Evolutionary conservation across 2,329 filamentous ascomycete genomes (phyloP).

Genomic region (Rhynchosporium secalis): DNA sequence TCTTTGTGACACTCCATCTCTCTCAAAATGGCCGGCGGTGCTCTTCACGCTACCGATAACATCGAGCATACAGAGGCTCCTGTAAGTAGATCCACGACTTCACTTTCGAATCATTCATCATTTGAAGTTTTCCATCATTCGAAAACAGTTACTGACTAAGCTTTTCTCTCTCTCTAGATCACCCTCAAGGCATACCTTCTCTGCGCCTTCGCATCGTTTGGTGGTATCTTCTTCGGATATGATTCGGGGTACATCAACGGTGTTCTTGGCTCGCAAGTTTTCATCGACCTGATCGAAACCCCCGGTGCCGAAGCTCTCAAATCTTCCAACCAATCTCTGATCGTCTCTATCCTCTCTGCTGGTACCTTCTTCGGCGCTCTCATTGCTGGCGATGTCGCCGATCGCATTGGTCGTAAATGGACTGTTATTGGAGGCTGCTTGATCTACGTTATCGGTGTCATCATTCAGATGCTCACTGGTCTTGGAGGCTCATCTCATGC

Average conservation of each 20-base stretch:
- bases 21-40: conserved; percentile 14
- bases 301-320: conserved; percentile 56
- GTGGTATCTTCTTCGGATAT: conserved; percentile 59
- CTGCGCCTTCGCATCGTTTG: conserved; percentile 68
- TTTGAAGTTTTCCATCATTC: neutral
- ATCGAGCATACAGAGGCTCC: conserved; percentile 64
- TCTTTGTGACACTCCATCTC: conserved; percentile 1
- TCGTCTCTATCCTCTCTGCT: conserved; percentile 58
- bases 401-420: conserved; percentile 70
- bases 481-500: conserved; percentile 57
- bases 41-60: conserved; percentile 43
- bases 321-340: conserved; percentile 57
- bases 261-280: conserved; percentile 53
- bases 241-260: conserved; percentile 75
- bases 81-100: conserved; percentile 30
- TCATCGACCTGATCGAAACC: conserved; percentile 25
- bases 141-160: neutral
- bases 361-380: conserved; percentile 82
- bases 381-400: conserved; percentile 74
- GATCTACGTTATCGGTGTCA: conserved; percentile 68
- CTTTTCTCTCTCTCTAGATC: conserved; percentile 36
- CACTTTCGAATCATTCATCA: neutral
- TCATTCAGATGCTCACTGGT: conserved; percentile 62
- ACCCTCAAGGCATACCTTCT: conserved; percentile 67
- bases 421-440: conserved; percentile 61